phyloP scores from a whole-genome alignment of 2,329 filamentous ascomycete genomes.

The Alternaria novae-zelandiae region DNA sequence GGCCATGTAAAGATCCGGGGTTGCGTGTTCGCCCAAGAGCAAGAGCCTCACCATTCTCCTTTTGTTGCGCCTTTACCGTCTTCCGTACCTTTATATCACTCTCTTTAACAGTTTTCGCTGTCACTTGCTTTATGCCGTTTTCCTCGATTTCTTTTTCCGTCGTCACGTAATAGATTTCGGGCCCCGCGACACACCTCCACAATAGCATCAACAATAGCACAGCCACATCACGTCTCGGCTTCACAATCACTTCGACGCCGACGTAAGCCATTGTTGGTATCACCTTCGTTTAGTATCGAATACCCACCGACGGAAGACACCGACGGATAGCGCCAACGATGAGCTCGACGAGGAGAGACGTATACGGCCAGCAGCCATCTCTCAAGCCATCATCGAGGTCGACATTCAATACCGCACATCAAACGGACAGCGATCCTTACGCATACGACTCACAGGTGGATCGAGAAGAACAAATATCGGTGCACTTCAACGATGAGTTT shows the following conservation, averaged over 20 bases:
- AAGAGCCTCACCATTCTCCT: constrained; percentile 25
- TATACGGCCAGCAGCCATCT: constrained; percentile 22
- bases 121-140: constrained; percentile 15
- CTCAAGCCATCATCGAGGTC: constrained; percentile 16
- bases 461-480: constrained; percentile 33
- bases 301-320: constrained; percentile 1
- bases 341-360: constrained; percentile 19
- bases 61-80: constrained; percentile 17
- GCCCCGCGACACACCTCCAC: constrained; percentile 25
- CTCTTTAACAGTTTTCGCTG: constrained; percentile 8
- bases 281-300: constrained; percentile 13
- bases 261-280: constrained; percentile 36
- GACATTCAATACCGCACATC: constrained; percentile 6
- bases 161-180: constrained; percentile 23
- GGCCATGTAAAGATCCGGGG: constrained; percentile 30
- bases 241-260: constrained; percentile 24
- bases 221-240: constrained; percentile 38
- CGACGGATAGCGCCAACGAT: constrained; percentile 18
- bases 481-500: constrained; percentile 30
- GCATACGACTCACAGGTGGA: constrained; percentile 7
- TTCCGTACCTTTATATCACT: constrained; percentile 11
- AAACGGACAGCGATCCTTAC: background rate
- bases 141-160: constrained; percentile 16
- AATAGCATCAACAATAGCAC: constrained; percentile 25
- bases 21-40: constrained; percentile 35